Evolutionary conservation across 768 basidiomycete species (phyloP).

Genomic region (Suillus occidentalis): DNA sequence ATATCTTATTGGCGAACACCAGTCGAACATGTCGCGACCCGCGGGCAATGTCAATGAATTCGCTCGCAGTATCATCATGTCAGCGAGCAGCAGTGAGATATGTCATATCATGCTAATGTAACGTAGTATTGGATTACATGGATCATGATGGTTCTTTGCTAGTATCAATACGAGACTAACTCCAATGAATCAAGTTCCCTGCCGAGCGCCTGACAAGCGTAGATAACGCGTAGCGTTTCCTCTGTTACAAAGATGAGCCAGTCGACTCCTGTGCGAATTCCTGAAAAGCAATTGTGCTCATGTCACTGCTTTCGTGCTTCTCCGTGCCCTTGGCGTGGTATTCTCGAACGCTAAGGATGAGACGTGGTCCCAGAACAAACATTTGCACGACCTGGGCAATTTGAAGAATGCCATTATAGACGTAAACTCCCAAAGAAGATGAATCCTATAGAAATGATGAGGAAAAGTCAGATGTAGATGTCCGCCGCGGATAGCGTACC

Average conservation of each 20-base stretch:
- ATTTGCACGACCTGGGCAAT: neutral
- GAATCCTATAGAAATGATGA: neutral
- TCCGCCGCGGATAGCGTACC: neutral
- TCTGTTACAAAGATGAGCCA: neutral
- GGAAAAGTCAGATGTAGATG: neutral
- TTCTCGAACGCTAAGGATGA: neutral
- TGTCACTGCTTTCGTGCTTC: neutral
- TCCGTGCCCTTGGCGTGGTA: neutral
- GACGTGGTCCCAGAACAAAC: neutral
- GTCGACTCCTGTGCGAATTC: neutral
- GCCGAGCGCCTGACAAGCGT: neutral
- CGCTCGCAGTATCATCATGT: neutral
- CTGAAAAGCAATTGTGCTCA: neutral
- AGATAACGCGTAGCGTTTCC: neutral
- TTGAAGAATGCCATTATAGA: neutral
- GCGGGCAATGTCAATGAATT: neutral
- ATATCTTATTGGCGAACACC: neutral
- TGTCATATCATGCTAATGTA: neutral
- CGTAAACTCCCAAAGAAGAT: neutral
- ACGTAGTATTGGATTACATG: neutral
- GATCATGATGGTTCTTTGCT: neutral
- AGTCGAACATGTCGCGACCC: too few relatives aligned
- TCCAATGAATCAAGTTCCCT: neutral
- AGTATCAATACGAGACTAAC: neutral
- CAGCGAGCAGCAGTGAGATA: neutral